Evolutionary conservation across 257 asterid genomes (phyloP).

Genomic region (Plantago elongata): DNA sequence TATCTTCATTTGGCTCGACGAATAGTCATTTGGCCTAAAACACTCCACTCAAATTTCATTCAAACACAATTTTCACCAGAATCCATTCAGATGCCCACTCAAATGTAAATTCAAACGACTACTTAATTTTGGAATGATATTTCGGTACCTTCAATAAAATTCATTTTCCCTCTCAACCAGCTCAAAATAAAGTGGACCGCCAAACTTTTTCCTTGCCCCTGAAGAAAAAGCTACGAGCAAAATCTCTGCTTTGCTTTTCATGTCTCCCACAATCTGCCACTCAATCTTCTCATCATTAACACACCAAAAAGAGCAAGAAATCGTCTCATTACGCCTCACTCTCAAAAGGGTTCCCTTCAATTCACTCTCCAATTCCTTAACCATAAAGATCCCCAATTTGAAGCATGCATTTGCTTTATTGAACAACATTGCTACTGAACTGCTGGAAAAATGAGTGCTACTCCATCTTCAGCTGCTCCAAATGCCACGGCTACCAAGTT

Average conservation of each 20-base stretch:
- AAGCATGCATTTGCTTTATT: neutral
- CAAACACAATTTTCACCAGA: too few species aligned
- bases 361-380: neutral
- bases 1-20: too few species aligned
- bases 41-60: too few species aligned
- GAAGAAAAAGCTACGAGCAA: constrained; percentile 17
- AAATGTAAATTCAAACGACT: too few species aligned
- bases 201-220: constrained; percentile 26
- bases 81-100: too few species aligned
- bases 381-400: neutral
- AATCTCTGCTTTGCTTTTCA: constrained; percentile 27
- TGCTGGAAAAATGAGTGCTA: constrained; percentile 35
- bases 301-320: neutral
- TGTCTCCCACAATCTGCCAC: constrained; percentile 39
- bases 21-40: too few species aligned
- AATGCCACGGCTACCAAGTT: constrained; percentile 38
- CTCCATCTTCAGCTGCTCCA: constrained; percentile 18
- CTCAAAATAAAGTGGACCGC: constrained; percentile 39
- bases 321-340: neutral
- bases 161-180: constrained; percentile 32
- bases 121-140: too few species aligned
- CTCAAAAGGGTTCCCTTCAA: constrained; percentile 13
- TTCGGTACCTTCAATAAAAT: neutral
- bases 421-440: neutral
- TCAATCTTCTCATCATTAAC: constrained; percentile 25